Evolutionary conservation across 2,329 filamentous ascomycete genomes (phyloP).

Genomic region (Epichloe elymi): DNA sequence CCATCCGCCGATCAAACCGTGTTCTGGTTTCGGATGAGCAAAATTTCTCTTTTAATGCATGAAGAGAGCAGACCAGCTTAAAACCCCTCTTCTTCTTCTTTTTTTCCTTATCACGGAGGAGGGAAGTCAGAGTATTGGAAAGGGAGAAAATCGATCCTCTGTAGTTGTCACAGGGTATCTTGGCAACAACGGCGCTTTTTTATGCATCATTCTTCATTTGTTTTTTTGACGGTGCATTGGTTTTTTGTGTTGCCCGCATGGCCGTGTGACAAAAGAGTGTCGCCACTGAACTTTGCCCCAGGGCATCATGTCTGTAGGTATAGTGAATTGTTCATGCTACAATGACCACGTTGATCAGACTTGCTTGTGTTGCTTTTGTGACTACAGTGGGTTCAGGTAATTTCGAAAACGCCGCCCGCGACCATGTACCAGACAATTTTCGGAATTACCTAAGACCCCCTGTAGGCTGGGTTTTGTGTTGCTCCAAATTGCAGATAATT

Average conservation of each 20-base stretch:
- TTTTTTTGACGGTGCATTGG: neutral
- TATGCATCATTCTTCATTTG: neutral
- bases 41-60: neutral
- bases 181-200: constrained; percentile 2
- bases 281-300: too few species aligned
- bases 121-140: neutral
- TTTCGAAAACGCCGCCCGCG: too few species aligned
- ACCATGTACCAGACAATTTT: too few species aligned
- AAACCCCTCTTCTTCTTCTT: neutral
- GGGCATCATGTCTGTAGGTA: neutral
- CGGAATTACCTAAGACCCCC: too few species aligned
- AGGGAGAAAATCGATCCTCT: neutral
- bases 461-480: neutral
- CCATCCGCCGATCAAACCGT: too few species aligned
- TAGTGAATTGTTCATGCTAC: neutral
- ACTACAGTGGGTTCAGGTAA: too few species aligned
- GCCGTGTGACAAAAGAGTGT: neutral
- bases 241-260: neutral
- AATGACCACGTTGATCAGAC: neutral
- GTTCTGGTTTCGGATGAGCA: neutral
- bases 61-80: neutral
- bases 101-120: neutral
- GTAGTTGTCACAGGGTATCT: neutral
- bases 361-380: neutral
- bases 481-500: too few species aligned